Percentiles rank a stretch among this genome's conserved stretches.
Conservation (phyloP, 1,284 basidiomycete genomes). For the Cryptococcus sp. region DNA sequence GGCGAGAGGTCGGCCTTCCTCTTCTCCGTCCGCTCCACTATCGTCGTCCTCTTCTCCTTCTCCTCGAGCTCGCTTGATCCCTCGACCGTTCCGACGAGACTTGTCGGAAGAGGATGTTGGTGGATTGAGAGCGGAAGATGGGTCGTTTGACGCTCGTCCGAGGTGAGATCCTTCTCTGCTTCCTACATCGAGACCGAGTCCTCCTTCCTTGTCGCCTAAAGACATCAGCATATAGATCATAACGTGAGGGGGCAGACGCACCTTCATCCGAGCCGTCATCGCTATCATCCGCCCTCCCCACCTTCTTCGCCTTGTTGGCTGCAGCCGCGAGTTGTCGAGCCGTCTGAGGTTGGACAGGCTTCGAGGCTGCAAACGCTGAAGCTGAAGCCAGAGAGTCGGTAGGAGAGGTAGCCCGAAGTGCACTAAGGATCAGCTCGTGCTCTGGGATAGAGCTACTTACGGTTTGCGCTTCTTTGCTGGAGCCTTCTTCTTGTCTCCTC, state of each 20-base stretch:
- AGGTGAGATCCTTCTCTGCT: constrained; percentile 14
- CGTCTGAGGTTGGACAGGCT: constrained; percentile 34
- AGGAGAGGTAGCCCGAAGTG: constrained; percentile 35
- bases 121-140: constrained; percentile 9
- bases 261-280: constrained; percentile 34
- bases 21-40: constrained; percentile 19
- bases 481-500: constrained; percentile 35
- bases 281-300: constrained; percentile 27
- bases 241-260: constrained; percentile 18
- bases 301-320: constrained; percentile 31
- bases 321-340: constrained; percentile 44
- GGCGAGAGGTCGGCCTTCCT: constrained; percentile 15
- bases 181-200: constrained; percentile 19
- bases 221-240: constrained; percentile 9
- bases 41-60: constrained; percentile 36
- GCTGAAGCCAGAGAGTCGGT: constrained; percentile 41
- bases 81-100: constrained; percentile 10
- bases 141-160: constrained; percentile 12
- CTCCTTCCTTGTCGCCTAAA: constrained; percentile 7
- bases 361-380: constrained; percentile 26
- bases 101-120: constrained; percentile 3
- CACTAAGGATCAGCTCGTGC: constrained; percentile 9
- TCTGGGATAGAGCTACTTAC: constrained; percentile 19
- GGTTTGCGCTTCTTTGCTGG: constrained; percentile 35
- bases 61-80: constrained; percentile 23